Conservation (phyloP, 2,329 filamentous ascomycete species). For the Dryadomyces sulphureus region DNA sequence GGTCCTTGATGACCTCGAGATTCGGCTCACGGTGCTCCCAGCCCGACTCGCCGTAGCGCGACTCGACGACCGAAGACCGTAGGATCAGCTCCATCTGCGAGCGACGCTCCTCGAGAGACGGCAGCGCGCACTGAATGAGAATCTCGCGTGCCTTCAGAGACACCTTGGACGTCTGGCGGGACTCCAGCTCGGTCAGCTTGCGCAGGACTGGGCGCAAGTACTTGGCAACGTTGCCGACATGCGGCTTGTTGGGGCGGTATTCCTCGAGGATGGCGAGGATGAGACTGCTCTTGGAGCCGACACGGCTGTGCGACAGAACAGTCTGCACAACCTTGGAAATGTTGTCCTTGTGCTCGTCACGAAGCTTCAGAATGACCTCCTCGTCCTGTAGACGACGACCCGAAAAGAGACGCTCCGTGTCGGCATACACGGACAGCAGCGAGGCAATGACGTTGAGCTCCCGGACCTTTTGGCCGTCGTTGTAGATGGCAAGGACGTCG, state of each 20-base stretch:
- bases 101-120: slow-evolving; percentile 86
- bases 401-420: slow-evolving; percentile 78
- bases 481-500: slow-evolving; percentile 64
- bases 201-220: slow-evolving; percentile 71
- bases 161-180: slow-evolving; percentile 77
- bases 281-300: slow-evolving; percentile 87
- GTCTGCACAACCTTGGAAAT: slow-evolving; percentile 71
- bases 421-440: slow-evolving; percentile 68
- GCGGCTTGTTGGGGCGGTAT: slow-evolving; percentile 89
- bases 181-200: slow-evolving; percentile 82
- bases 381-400: slow-evolving; percentile 77
- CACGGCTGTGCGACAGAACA: slow-evolving; percentile 85
- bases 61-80: slow-evolving; percentile 87
- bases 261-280: slow-evolving; percentile 82
- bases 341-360: slow-evolving; percentile 94
- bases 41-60: slow-evolving; percentile 91
- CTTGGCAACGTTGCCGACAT: slow-evolving; percentile 75
- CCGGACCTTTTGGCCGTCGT: slow-evolving; percentile 77
- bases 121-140: slow-evolving; percentile 91
- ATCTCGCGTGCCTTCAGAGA: slow-evolving; percentile 94
- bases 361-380: slow-evolving; percentile 81
- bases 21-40: slow-evolving; percentile 93
- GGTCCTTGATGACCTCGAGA: slow-evolving; percentile 85
- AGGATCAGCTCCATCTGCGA: slow-evolving; percentile 98
- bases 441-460: slow-evolving; percentile 71